A percentile compares a stretch with the other conserved stretches of the same genome.
These are phyloP conservation scores for Penicillium sp. DNA, from an alignment of 2,329 filamentous ascomycete genomes.

Conservation along the genomic window DNA sequence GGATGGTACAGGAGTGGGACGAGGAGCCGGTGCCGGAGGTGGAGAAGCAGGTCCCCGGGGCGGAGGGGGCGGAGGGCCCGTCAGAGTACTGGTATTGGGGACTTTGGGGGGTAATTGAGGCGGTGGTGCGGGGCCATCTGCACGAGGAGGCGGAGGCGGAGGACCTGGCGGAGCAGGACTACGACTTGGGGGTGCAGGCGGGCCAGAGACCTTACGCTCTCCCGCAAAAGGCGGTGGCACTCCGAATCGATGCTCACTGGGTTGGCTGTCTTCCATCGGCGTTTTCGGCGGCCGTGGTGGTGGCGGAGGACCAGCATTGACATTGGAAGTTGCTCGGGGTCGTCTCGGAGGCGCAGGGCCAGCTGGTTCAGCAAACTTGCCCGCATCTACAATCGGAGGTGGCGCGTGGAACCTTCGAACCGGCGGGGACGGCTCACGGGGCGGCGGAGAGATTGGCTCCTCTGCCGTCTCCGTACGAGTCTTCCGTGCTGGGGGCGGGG, in stretches of 20 bases:
- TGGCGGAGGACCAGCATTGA: slow-evolving; percentile 56
- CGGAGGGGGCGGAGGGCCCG: slow-evolving; percentile 58
- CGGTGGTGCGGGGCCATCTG: slow-evolving; percentile 41
- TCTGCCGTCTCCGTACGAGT: slow-evolving; percentile 49
- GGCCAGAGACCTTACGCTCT: slow-evolving; percentile 58
- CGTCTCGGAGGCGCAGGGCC: slow-evolving; percentile 48
- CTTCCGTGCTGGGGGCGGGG: slow-evolving; percentile 54
- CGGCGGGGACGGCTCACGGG: slow-evolving; percentile 66
- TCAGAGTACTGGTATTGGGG: slow-evolving; percentile 34
- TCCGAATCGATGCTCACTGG: slow-evolving; percentile 64
- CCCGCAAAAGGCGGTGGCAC: slow-evolving; percentile 79
- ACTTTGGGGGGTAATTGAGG: slow-evolving; percentile 52
- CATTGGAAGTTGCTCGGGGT: slow-evolving; percentile 49
- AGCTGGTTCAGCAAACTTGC: slow-evolving; percentile 68
- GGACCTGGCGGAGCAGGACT: slow-evolving; percentile 58
- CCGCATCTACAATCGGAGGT: slow-evolving; percentile 83
- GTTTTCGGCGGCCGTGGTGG: slow-evolving; percentile 69
- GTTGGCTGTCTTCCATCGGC: slow-evolving; percentile 61
- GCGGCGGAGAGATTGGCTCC: slow-evolving; percentile 59
- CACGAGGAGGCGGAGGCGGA: slow-evolving; percentile 62
- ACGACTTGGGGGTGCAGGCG: slow-evolving; percentile 72
- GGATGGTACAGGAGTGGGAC: slow-evolving; percentile 28
- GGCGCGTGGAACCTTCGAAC: slow-evolving; percentile 69
- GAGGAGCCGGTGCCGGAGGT: slow-evolving; percentile 37
- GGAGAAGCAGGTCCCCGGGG: slow-evolving; percentile 50